A percentile compares a stretch with the other conserved stretches of the same genome.
These are phyloP conservation scores for Chenopodium berlandieri DNA, from an alignment of 148 eudicot species.

Conservation along the genomic window DNA sequence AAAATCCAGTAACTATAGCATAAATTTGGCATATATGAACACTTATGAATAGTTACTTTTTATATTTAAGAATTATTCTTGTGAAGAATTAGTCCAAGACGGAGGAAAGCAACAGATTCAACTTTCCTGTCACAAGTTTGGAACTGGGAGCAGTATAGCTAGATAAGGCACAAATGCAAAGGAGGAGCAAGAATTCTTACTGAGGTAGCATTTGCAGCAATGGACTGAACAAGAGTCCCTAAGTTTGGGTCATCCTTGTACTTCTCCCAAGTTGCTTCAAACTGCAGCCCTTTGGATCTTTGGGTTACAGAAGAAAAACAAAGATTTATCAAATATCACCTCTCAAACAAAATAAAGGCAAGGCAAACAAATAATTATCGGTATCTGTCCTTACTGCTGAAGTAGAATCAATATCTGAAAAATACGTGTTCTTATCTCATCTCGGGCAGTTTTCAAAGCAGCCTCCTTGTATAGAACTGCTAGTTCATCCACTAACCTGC, in stretches of 20 bases:
- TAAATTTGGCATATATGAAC: background rate
- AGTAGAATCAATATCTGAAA: slow-evolving; percentile 56
- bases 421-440: slow-evolving; percentile 63
- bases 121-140: background rate
- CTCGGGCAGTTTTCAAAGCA: slow-evolving; percentile 59
- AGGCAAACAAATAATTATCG: background rate
- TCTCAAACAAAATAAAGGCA: background rate
- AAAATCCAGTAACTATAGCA: background rate
- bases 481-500: slow-evolving; percentile 84
- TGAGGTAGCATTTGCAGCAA: slow-evolving; percentile 24
- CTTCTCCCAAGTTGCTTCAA: slow-evolving; percentile 71
- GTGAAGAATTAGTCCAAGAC: background rate
- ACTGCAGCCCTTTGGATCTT: slow-evolving; percentile 73
- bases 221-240: slow-evolving; percentile 41
- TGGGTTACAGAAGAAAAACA: slow-evolving; percentile 7
- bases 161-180: background rate
- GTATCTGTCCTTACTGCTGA: slow-evolving; percentile 53
- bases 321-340: background rate
- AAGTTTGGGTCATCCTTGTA: slow-evolving; percentile 81
- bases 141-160: background rate
- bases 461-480: slow-evolving; percentile 69
- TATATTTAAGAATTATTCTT: background rate
- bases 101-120: background rate
- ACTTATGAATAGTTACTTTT: background rate
- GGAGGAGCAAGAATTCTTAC: slow-evolving; percentile 26